These are phyloP conservation scores for Nakaseomyces bracarensis DNA, from an alignment of 1,139 yeast species.

Conservation along the genomic window DNA sequence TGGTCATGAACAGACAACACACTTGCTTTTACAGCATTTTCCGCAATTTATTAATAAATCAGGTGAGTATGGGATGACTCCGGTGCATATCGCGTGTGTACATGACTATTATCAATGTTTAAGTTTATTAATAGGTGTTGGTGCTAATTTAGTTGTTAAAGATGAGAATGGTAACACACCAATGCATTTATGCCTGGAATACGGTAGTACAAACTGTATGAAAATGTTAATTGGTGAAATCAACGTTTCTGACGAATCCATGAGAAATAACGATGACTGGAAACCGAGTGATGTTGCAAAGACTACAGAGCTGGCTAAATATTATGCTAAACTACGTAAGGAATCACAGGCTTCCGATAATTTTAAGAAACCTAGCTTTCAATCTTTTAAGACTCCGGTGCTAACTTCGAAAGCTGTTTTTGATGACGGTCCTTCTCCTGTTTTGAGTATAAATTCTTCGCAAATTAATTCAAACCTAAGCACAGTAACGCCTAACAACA, in stretches of 20 bases:
- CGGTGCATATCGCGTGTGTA: conserved; percentile 65
- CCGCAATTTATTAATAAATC: conserved; percentile 57
- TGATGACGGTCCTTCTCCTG: conserved; percentile 28
- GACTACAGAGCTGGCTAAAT: conserved; percentile 40
- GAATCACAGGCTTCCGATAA: conserved; percentile 13
- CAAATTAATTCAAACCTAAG: conserved; percentile 14
- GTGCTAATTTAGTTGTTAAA: conserved; percentile 58
- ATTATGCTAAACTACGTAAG: conserved; percentile 24
- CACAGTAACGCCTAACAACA: conserved; percentile 6
- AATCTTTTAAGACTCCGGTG: conserved; percentile 20
- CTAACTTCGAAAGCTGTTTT: conserved; percentile 20
- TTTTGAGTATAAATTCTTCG: conserved; percentile 21
- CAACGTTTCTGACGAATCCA: conserved; percentile 34
- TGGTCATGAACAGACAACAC: conserved; percentile 73
- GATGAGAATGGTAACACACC: conserved; percentile 70
- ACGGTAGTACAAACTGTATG: conserved; percentile 60
- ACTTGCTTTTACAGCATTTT: conserved; percentile 72
- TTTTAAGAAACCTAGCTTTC: conserved; percentile 16
- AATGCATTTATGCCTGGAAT: conserved; percentile 72
- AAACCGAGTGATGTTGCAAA: conserved; percentile 53
- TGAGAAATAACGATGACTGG: conserved; percentile 59
- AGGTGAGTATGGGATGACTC: conserved; percentile 54
- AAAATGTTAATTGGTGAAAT: conserved; percentile 45
- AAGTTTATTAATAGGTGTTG: conserved; percentile 64
- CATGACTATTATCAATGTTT: conserved; percentile 64